Conservation (phyloP, 371 early-diverging fungal genomes). For the Furculomyces boomerangus region DNA sequence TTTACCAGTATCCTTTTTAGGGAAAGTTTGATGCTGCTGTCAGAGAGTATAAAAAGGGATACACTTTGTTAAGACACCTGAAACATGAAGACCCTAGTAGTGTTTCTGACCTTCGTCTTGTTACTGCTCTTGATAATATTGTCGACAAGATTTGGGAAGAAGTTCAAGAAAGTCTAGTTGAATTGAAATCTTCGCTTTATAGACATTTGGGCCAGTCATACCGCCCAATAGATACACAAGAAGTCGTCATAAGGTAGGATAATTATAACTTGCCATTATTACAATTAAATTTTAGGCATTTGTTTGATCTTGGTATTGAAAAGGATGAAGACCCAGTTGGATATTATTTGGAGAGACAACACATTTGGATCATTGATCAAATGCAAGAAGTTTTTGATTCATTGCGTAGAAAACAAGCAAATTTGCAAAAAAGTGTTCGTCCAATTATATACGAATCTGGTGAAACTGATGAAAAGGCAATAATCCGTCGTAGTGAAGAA, state of each 20-base stretch:
- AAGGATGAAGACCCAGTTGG: slow-evolving; percentile 71
- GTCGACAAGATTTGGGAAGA: slow-evolving; percentile 90
- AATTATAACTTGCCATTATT: background rate
- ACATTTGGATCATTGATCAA: slow-evolving; percentile 64
- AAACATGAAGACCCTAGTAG: slow-evolving; percentile 7
- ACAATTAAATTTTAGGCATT: slow-evolving; percentile 22
- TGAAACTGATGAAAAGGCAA: slow-evolving; percentile 13
- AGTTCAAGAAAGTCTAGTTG: slow-evolving; percentile 62
- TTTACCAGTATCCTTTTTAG: slow-evolving; percentile 14
- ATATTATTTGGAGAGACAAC: slow-evolving; percentile 74
- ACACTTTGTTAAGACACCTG: slow-evolving; percentile 35
- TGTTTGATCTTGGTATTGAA: slow-evolving; percentile 30
- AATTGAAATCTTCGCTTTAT: slow-evolving; percentile 49
- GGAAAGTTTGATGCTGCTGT: slow-evolving; percentile 77
- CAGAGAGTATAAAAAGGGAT: slow-evolving; percentile 90
- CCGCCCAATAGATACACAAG: slow-evolving; percentile 73
- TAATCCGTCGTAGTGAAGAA: slow-evolving; percentile 16
- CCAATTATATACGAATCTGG: background rate
- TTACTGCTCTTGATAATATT: slow-evolving; percentile 36
- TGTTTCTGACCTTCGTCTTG: slow-evolving; percentile 34
- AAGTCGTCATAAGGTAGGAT: slow-evolving; percentile 44
- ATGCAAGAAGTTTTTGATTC: slow-evolving; percentile 41
- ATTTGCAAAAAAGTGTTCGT: slow-evolving; percentile 25
- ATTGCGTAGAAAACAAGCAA: background rate
- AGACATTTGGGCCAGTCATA: slow-evolving; percentile 57